Conservation (phyloP, 164 flowering plant genomes). For the Nelumbo lutea region DNA sequence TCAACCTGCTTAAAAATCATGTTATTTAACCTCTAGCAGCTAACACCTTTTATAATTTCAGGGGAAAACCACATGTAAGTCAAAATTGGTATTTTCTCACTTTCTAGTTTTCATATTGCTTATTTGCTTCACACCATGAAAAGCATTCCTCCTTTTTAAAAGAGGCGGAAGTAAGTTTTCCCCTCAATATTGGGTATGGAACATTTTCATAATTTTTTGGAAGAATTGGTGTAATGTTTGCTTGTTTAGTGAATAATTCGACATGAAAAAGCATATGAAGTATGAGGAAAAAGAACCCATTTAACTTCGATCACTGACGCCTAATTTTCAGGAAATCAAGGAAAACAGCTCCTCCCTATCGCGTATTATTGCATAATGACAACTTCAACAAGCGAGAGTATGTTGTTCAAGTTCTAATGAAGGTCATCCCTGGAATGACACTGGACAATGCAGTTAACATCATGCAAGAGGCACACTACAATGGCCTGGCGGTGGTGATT, state of each 20-base stretch:
- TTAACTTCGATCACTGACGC: not conserved
- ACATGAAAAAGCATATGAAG: not conserved
- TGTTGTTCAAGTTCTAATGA: slow-evolving; percentile 94
- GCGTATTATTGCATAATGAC: slow-evolving; percentile 88
- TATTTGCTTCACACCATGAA: no score
- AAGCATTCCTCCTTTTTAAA: no score
- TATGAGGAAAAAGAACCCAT: not conserved
- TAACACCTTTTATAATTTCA: no score
- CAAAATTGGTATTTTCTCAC: no score
- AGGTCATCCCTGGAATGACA: slow-evolving; percentile 95
- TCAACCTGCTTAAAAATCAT: not conserved
- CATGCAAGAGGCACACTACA: slow-evolving; percentile 93
- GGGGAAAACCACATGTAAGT: no score
- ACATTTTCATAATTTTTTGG: not conserved
- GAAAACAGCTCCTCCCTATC: slow-evolving; percentile 84
- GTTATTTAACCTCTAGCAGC: no score
- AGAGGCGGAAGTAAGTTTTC: no score
- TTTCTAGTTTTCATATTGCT: no score
- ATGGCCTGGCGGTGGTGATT: slow-evolving; percentile 84
- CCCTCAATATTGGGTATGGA: not conserved
- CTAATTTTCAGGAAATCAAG: slow-evolving; percentile 60
- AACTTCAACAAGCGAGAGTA: slow-evolving; percentile 87
- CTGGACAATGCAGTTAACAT: slow-evolving; percentile 87
- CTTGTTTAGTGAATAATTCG: not conserved
- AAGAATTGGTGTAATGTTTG: not conserved